Evolutionary conservation across 441 rosid species (phyloP).

Genomic region (Corymbia citriodora): DNA sequence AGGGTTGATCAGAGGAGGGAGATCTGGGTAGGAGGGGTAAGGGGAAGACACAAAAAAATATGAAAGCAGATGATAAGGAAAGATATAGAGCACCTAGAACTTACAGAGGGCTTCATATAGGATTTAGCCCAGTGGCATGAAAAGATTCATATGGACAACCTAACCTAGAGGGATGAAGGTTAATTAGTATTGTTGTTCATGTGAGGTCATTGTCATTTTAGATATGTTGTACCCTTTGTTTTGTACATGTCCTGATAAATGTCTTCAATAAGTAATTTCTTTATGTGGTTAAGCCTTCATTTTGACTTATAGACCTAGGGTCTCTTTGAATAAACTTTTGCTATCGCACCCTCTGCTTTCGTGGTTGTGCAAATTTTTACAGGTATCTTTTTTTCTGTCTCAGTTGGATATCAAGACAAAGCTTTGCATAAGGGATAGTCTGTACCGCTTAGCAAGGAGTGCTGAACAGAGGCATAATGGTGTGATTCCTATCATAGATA

Average conservation of each 20-base stretch:
- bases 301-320: not conserved
- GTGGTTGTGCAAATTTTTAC: not conserved
- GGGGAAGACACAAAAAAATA: not conserved
- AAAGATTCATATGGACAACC: not conserved
- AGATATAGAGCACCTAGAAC: not conserved
- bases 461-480: conserved; percentile 75
- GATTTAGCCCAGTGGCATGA: not conserved
- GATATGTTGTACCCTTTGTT: not conserved
- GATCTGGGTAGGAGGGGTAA: not conserved
- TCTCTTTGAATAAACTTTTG: not conserved
- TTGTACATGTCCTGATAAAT: not conserved
- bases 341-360: not conserved
- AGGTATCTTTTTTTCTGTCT: not conserved
- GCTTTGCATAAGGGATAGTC: conserved; percentile 85
- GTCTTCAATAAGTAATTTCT: not conserved
- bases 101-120: not conserved
- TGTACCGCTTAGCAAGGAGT: conserved; percentile 85
- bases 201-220: not conserved
- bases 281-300: not conserved
- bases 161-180: not conserved
- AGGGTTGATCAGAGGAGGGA: not conserved
- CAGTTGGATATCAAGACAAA: conserved; percentile 92
- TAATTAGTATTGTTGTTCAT: not conserved
- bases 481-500: conserved; percentile 29
- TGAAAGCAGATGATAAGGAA: not conserved